phyloP scores from a whole-genome alignment of 2,329 filamentous ascomycete genomes.

The Scedosporium dehoogii region DNA sequence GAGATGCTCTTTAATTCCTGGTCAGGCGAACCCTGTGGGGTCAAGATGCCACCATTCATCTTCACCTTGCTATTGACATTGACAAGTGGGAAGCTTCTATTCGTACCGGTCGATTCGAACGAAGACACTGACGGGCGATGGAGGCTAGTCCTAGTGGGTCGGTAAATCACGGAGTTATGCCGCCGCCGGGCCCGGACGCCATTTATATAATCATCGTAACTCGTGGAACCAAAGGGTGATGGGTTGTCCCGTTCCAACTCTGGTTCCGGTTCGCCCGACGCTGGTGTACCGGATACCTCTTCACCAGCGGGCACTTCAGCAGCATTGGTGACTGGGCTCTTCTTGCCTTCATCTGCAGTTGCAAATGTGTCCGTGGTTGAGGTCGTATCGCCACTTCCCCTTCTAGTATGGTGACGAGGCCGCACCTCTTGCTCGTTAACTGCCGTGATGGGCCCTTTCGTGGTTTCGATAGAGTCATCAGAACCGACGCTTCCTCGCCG shows the following conservation, averaged over 20 bases:
- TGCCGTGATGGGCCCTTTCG: slow-evolving; percentile 33
- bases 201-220: slow-evolving; percentile 17
- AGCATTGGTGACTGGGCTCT: slow-evolving; percentile 23
- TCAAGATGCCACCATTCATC: slow-evolving; percentile 34
- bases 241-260: not conserved
- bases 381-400: slow-evolving; percentile 38
- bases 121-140: slow-evolving; percentile 49
- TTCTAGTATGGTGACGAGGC: slow-evolving; percentile 19
- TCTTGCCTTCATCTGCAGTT: slow-evolving; percentile 42
- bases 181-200: slow-evolving; percentile 3
- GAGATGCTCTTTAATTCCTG: slow-evolving; percentile 36
- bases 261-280: not conserved
- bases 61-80: slow-evolving; percentile 31
- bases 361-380: slow-evolving; percentile 46
- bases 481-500: slow-evolving; percentile 45
- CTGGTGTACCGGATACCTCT: not conserved
- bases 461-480: slow-evolving; percentile 52
- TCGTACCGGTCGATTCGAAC: slow-evolving; percentile 47
- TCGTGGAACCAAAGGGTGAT: slow-evolving; percentile 1
- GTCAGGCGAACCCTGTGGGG: slow-evolving; percentile 39
- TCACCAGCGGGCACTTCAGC: slow-evolving; percentile 14
- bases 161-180: slow-evolving; percentile 27
- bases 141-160: slow-evolving; percentile 28
- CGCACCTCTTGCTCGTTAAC: slow-evolving; percentile 15
- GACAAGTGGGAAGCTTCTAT: slow-evolving; percentile 52